Evolutionary conservation across 2,329 filamentous ascomycete species (phyloP).

Genomic region (Colletotrichum tropicale): DNA sequence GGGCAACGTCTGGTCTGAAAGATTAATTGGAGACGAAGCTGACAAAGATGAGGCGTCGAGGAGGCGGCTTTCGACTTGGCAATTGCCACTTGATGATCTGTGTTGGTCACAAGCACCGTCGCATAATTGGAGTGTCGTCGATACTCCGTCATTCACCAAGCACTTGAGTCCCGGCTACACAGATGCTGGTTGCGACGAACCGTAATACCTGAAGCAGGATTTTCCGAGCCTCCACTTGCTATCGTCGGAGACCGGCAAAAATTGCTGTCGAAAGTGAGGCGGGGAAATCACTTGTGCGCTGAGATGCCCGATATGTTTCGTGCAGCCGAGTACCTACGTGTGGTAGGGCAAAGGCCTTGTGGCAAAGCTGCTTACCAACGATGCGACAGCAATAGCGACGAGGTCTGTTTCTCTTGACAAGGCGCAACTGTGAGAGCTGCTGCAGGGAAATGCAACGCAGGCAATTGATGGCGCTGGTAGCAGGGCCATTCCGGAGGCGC

Average conservation of each 20-base stretch:
- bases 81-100: not conserved
- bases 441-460: not conserved
- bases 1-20: not conserved
- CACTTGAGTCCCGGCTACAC: not conserved
- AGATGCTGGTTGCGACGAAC: constrained; percentile 1
- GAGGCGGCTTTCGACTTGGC: not conserved
- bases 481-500: not conserved
- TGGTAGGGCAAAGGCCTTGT: not conserved
- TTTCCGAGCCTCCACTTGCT: not conserved
- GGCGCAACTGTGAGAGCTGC: not conserved
- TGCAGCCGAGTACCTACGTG: not conserved
- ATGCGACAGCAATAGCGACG: not conserved
- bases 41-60: not conserved
- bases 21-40: not conserved
- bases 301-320: not conserved
- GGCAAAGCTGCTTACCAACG: not conserved
- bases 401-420: not conserved
- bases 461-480: not conserved
- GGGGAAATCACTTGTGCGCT: not conserved
- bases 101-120: not conserved
- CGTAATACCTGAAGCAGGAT: not conserved
- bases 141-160: not conserved
- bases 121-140: not conserved
- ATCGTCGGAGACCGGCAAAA: not conserved
- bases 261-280: not conserved